phyloP scores from a whole-genome alignment of 2,329 filamentous ascomycete species.

The Tolypocladium pustulatum region DNA sequence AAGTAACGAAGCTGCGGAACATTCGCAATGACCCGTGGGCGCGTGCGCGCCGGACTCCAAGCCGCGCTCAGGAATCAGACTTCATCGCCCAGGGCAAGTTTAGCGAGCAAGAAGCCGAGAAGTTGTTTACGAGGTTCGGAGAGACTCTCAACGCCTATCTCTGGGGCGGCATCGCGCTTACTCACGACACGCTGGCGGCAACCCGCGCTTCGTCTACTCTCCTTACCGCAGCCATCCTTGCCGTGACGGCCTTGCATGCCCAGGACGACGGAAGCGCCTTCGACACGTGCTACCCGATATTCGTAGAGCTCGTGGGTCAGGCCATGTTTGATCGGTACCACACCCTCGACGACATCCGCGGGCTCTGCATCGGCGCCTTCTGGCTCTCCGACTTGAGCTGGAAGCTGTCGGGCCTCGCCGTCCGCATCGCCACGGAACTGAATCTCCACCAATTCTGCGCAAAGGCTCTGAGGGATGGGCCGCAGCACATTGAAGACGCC shows the following conservation, averaged over 20 bases:
- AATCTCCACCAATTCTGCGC: constrained; percentile 43
- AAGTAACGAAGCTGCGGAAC: constrained; percentile 20
- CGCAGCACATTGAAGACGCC: constrained; percentile 41
- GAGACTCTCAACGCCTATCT: constrained; percentile 20
- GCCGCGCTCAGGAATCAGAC: constrained; percentile 11
- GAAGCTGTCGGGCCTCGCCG: constrained; percentile 50
- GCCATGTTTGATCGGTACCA: constrained; percentile 44
- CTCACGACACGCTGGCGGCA: constrained; percentile 16
- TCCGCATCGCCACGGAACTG: constrained; percentile 47
- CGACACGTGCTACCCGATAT: constrained; percentile 46
- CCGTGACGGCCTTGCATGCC: constrained; percentile 19
- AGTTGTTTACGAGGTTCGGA: constrained; percentile 15
- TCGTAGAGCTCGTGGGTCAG: constrained; percentile 44
- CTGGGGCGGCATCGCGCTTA: constrained; percentile 20
- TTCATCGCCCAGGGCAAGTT: constrained; percentile 19
- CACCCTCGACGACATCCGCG: constrained; percentile 47
- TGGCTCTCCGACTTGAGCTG: constrained; percentile 47
- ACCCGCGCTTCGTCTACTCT: constrained; percentile 17
- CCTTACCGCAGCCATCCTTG: constrained; percentile 19
- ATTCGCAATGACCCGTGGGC: constrained; percentile 19
- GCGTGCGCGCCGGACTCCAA: constrained; percentile 4
- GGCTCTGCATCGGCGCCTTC: constrained; percentile 52
- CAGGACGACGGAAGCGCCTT: constrained; percentile 33
- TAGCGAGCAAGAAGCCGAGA: constrained; percentile 14
- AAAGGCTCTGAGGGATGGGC: constrained; percentile 31